Percentiles rank a stretch among this genome's conserved stretches.
Evolutionary conservation across 768 basidiomycete genomes (phyloP).

Genomic region (Suillus ampliporus): DNA sequence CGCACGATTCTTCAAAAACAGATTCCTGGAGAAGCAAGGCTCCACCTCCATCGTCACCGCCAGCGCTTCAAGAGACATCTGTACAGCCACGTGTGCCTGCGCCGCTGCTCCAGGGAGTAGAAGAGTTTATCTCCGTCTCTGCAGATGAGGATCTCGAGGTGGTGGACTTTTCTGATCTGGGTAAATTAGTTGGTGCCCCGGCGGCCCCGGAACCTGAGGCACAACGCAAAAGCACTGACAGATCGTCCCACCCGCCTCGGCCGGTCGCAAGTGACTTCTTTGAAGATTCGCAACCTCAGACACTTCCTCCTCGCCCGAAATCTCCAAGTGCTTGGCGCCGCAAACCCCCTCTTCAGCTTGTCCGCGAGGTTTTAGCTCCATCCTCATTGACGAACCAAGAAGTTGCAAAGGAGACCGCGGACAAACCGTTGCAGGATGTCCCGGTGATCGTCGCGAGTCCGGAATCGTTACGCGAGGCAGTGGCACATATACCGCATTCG

Average conservation of each 20-base stretch:
- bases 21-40: constrained; percentile 71
- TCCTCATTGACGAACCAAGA: constrained; percentile 2
- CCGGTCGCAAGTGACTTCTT: constrained; percentile 78
- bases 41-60: constrained; percentile 34
- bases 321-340: constrained; percentile 55
- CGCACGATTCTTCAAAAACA: constrained; percentile 37
- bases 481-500: constrained; percentile 6
- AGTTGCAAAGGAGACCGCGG: background rate
- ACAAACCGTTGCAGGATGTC: background rate
- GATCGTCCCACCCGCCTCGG: constrained; percentile 42
- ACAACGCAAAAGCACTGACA: constrained; percentile 24
- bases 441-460: background rate
- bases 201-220: constrained; percentile 24
- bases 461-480: constrained; percentile 5
- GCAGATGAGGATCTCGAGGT: constrained; percentile 72
- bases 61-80: constrained; percentile 34
- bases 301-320: constrained; percentile 33
- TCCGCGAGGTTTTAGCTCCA: background rate
- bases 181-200: constrained; percentile 60
- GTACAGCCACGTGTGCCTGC: constrained; percentile 40
- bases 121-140: constrained; percentile 45
- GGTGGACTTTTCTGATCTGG: constrained; percentile 82
- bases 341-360: constrained; percentile 15
- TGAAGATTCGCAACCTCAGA: constrained; percentile 45
- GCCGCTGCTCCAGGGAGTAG: constrained; percentile 39